phyloP scores from a whole-genome alignment of 2,329 filamentous ascomycete genomes.

The Phyllosticta citriasiana region DNA sequence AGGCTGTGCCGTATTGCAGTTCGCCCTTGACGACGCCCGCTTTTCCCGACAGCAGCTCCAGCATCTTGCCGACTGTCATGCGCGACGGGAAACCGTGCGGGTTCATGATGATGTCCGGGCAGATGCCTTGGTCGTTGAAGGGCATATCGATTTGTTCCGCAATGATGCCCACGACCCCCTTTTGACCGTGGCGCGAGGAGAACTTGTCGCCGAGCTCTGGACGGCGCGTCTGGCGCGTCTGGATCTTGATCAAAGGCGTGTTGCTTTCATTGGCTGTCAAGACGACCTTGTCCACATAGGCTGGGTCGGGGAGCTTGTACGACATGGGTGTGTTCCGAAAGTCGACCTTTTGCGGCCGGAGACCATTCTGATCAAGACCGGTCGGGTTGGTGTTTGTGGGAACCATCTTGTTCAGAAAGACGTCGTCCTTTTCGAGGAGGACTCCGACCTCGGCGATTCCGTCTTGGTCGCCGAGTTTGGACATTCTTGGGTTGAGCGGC shows the following conservation, averaged over 20 bases:
- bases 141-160: conserved; percentile 96
- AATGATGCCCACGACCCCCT: conserved; percentile 94
- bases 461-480: conserved; percentile 64
- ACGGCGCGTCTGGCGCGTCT: conserved; percentile 88
- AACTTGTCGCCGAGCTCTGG: conserved; percentile 98
- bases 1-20: conserved; percentile 82
- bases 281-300: conserved; percentile 95
- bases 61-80: conserved; percentile 98
- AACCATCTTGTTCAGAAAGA: conserved; percentile 82
- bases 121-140: conserved; percentile 80
- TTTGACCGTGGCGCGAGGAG: conserved; percentile 95
- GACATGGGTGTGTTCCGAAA: conserved; percentile 57
- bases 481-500: conserved; percentile 42
- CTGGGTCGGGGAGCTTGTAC: conserved; percentile 75
- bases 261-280: conserved; percentile 82
- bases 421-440: conserved; percentile 66
- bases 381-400: conserved; percentile 69
- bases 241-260: conserved; percentile 79
- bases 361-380: conserved; percentile 42
- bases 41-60: conserved; percentile 91
- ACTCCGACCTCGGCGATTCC: conserved; percentile 82
- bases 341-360: conserved; percentile 25
- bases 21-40: conserved; percentile 78
- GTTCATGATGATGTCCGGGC: conserved; percentile 99
- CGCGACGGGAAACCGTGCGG: conserved; percentile 98